phyloP scores from a whole-genome alignment of 768 basidiomycete species.

The Austroboletus eburneus region DNA sequence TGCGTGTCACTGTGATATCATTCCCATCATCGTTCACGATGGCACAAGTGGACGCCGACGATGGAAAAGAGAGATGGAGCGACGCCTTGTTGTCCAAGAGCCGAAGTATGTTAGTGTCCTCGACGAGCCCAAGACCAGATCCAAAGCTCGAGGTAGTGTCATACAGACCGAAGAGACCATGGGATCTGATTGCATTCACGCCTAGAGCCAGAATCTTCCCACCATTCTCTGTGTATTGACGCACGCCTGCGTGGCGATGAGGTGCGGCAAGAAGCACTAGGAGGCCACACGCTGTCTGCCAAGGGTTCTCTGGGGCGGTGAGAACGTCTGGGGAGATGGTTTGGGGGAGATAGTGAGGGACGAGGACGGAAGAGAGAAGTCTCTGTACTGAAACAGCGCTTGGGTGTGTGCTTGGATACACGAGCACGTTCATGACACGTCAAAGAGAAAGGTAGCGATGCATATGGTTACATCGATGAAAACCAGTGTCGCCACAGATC shows the following conservation, averaged over 20 bases:
- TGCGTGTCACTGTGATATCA: slow-evolving; percentile 5
- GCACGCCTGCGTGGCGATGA: slow-evolving; percentile 42
- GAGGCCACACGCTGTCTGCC: slow-evolving; percentile 70
- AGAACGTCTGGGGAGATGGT: slow-evolving; percentile 55
- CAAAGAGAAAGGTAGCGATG: no score
- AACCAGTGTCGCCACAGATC: neutral
- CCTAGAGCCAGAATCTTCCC: slow-evolving; percentile 71
- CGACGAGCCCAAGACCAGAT: slow-evolving; percentile 34
- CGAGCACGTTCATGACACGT: slow-evolving; percentile 63
- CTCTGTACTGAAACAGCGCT: slow-evolving; percentile 41
- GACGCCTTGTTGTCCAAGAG: slow-evolving; percentile 21
- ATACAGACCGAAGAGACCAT: slow-evolving; percentile 32
- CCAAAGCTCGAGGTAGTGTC: slow-evolving; percentile 38
- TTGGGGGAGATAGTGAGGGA: slow-evolving; percentile 78
- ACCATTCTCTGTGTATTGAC: slow-evolving; percentile 59
- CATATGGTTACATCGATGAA: neutral
- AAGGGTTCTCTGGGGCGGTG: slow-evolving; percentile 61
- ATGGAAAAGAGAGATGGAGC: slow-evolving; percentile 26
- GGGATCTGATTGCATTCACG: slow-evolving; percentile 52
- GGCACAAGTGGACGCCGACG: slow-evolving; percentile 7
- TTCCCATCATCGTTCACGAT: slow-evolving; percentile 6
- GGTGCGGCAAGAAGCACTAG: slow-evolving; percentile 71
- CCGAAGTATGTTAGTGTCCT: slow-evolving; percentile 23
- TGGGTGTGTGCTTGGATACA: slow-evolving; percentile 64
- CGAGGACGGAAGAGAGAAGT: slow-evolving; percentile 54